Base-by-base conservation (phyloP, 495 filamentous ascomycete species). In the Aspergillus heteromorphus region DNA sequence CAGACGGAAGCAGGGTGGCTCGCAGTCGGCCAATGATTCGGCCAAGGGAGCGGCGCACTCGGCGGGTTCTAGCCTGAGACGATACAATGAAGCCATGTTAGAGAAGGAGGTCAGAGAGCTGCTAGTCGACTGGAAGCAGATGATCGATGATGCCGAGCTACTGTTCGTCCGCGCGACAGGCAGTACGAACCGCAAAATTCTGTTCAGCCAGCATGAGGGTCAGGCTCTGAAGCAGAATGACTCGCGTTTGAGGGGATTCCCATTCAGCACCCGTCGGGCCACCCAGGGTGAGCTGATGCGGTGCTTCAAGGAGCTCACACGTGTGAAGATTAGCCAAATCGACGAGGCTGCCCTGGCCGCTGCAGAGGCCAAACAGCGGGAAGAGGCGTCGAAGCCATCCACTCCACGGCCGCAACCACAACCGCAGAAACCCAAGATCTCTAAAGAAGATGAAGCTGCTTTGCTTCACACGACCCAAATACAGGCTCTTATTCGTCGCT, bases 211-310 rank as follows among this genome's bases (percentile, higher is more conserved):
- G 5, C 93, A 97, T 65, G 92, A 97, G 2, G 88, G 83, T 2
- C 89, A 97, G 63, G 82, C 95, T 2, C 64, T 97, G 48, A 83
- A 80, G 36, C 80, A 82, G 38, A 93, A 91, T 60, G 93, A 98
- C 61, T 76, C 84, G 1, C 79, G 95, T n/a, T 76, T 93, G 58
- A 80, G 95, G 40, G 85, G 88, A 0, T 96, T 98, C 62, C 93
- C 93, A 0, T 97, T 98, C 70, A 95, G 81, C 70, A 98, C 93
- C 9, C 83, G 92, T n/a, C 79, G 93, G 20, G 91, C 93, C 2
- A 98, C 93, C 0, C 91, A 98, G 58, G 87, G 83, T 30, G 93
- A 98, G 69, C 85, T 98, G 1, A 91, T 96, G 88, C 83, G 91
- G 17, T 83, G 85, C 45, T 98, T 96, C 62, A 86, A 91, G 53